Conservation (phyloP, 176 grass and related monocot genomes). For the Miscanthus lutarioriparius region DNA sequence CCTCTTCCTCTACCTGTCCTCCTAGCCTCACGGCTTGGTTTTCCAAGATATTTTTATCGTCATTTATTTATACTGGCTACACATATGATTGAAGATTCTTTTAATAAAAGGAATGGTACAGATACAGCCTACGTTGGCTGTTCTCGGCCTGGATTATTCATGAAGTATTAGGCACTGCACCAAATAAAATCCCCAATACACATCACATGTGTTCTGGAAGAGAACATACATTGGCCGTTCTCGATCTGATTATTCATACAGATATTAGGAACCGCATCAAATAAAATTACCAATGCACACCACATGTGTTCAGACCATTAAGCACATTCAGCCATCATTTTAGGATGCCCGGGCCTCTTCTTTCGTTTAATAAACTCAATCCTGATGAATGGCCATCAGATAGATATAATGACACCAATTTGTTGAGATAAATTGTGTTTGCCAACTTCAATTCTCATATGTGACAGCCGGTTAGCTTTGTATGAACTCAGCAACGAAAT, state of each 20-base stretch:
- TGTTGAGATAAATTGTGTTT: not conserved
- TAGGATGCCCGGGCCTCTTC: not conserved
- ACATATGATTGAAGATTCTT: not conserved
- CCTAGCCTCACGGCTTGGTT: not conserved
- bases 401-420: not conserved
- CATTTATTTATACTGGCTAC: not conserved
- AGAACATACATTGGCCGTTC: not conserved
- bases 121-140: not conserved
- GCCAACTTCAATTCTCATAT: conserved; percentile 3
- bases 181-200: not conserved
- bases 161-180: not conserved
- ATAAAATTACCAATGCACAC: not conserved
- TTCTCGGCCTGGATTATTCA: conserved; percentile 7
- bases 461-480: conserved; percentile 19
- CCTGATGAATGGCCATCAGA: not conserved
- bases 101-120: conserved; percentile 8
- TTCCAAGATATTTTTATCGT: conserved; percentile 20
- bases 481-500: conserved; percentile 23
- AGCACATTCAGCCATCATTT: not conserved
- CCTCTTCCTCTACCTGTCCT: not conserved
- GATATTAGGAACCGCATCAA: not conserved
- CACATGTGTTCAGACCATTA: not conserved
- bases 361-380: not conserved
- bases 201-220: not conserved
- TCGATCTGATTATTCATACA: not conserved